phyloP scores from a whole-genome alignment of 2,329 filamentous ascomycete genomes.

The Clonostachys sp. region DNA sequence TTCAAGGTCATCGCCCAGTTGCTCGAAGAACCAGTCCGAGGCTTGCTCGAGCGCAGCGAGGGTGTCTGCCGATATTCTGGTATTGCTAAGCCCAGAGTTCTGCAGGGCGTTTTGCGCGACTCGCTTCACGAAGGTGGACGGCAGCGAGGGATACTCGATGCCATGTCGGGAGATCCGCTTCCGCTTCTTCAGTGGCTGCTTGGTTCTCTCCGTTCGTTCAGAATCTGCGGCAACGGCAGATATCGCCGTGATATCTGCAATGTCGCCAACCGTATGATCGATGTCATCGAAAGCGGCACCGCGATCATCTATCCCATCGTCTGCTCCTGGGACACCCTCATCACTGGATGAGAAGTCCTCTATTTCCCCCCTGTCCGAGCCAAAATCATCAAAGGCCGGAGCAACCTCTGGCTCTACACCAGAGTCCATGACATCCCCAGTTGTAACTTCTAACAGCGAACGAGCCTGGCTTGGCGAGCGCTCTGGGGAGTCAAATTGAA shows the following conservation, averaged over 20 bases:
- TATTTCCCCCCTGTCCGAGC: too few species aligned
- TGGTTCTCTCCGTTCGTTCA: conserved; percentile 1
- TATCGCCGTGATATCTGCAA: conserved; percentile 5
- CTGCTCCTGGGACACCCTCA: background rate
- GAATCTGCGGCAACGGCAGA: conserved; percentile 8
- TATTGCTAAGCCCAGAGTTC: conserved; percentile 59
- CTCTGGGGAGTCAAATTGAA: too few species aligned
- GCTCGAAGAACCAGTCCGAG: conserved; percentile 90
- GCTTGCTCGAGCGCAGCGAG: conserved; percentile 73
- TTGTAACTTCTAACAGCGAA: too few species aligned
- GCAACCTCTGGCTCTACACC: too few species aligned
- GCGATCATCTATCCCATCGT: background rate
- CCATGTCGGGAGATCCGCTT: conserved; percentile 63
- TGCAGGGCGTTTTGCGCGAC: conserved; percentile 68
- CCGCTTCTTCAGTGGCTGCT: conserved; percentile 19
- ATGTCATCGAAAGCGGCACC: background rate
- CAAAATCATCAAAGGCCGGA: too few species aligned
- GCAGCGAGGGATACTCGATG: conserved; percentile 71
- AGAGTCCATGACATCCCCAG: too few species aligned
- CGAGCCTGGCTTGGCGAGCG: too few species aligned
- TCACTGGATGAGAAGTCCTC: background rate
- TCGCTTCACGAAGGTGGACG: conserved; percentile 68
- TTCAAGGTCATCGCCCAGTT: conserved; percentile 73
- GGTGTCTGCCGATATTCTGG: conserved; percentile 69
- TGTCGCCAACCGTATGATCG: background rate